Evolutionary conservation across 1,139 yeast genomes (phyloP).

Genomic region (Petasospora rhodanensis): DNA sequence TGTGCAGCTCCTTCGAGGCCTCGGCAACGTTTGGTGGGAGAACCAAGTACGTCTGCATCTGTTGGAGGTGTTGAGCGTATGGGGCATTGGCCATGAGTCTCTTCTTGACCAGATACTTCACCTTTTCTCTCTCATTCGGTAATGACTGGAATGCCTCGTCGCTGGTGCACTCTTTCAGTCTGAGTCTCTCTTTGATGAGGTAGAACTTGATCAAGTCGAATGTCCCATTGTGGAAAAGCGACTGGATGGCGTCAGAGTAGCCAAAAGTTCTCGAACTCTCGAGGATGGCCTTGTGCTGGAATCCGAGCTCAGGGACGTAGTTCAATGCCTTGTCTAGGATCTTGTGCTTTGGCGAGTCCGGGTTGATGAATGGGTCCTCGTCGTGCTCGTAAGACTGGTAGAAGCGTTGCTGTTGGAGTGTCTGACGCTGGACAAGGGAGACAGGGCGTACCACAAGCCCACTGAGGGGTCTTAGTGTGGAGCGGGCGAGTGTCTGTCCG

Average conservation of each 20-base stretch:
- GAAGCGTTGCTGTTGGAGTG: too few species aligned
- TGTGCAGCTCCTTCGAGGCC: conserved; percentile 58
- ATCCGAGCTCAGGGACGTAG: conserved; percentile 68
- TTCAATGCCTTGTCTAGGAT: conserved; percentile 44
- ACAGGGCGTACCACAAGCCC: too few species aligned
- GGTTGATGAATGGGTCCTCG: conserved; percentile 23
- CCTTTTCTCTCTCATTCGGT: conserved; percentile 29
- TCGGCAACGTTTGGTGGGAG: conserved; percentile 31
- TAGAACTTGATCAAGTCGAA: conserved; percentile 65
- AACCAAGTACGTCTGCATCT: conserved; percentile 30
- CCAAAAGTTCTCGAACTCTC: conserved; percentile 58
- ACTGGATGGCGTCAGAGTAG: conserved; percentile 62
- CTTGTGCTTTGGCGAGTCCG: conserved; percentile 32
- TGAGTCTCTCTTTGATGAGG: conserved; percentile 52
- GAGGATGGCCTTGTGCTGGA: conserved; percentile 55
- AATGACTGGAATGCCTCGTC: conserved; percentile 28
- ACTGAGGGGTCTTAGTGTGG: too few species aligned
- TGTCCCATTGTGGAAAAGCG: conserved; percentile 53
- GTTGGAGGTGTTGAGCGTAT: conserved; percentile 38
- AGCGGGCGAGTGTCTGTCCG: too few species aligned
- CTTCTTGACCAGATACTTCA: conserved; percentile 47
- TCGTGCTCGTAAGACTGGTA: conserved; percentile 30
- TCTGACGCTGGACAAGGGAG: too few species aligned
- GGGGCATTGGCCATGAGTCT: conserved; percentile 64
- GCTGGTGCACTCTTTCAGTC: conserved; percentile 30